Conservation (phyloP, 2,329 filamentous ascomycete genomes). For the Alternaria ventricosa region DNA sequence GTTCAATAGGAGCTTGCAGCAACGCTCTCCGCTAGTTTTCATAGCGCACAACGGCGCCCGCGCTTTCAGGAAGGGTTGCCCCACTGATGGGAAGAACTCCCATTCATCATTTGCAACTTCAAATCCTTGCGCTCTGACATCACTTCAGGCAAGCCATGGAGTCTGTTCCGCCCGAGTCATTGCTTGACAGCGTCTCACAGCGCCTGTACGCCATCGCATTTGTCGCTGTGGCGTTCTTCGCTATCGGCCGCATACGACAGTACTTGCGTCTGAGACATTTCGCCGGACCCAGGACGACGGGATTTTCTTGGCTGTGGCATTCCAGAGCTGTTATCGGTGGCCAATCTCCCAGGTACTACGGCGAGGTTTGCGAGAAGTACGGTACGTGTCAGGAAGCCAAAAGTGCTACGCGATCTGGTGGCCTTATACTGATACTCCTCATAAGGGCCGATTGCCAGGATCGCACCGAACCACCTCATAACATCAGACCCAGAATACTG, state of each 20-base stretch:
- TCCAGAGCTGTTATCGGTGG: slow-evolving; percentile 38
- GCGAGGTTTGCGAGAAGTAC: slow-evolving; percentile 39
- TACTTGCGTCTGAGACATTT: slow-evolving; percentile 41
- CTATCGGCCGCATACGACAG: slow-evolving; percentile 26
- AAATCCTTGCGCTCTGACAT: slow-evolving; percentile 4
- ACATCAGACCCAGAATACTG: slow-evolving; percentile 58
- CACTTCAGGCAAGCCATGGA: slow-evolving; percentile 17
- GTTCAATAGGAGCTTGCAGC: not conserved
- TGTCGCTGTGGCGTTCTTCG: slow-evolving; percentile 20
- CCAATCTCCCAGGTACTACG: slow-evolving; percentile 33
- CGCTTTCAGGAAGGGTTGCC: slow-evolving; percentile 2
- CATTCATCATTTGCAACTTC: not conserved
- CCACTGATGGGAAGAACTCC: slow-evolving; percentile 5
- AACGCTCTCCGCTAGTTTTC: slow-evolving; percentile 3
- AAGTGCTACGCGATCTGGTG: not conserved
- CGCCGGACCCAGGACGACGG: slow-evolving; percentile 38
- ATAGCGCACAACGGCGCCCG: slow-evolving; percentile 1
- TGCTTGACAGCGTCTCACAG: slow-evolving; percentile 15
- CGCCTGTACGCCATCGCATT: slow-evolving; percentile 22
- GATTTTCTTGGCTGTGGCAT: slow-evolving; percentile 42
- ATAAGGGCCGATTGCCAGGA: slow-evolving; percentile 51
- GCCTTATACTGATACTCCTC: not conserved
- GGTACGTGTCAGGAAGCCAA: slow-evolving; percentile 23
- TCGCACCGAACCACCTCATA: slow-evolving; percentile 58
- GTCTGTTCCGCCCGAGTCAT: not conserved